Percentiles rank a stretch among this genome's conserved stretches.
phyloP scores from a whole-genome alignment of 495 filamentous ascomycete species.

The Talaromyces nanjingensis region DNA sequence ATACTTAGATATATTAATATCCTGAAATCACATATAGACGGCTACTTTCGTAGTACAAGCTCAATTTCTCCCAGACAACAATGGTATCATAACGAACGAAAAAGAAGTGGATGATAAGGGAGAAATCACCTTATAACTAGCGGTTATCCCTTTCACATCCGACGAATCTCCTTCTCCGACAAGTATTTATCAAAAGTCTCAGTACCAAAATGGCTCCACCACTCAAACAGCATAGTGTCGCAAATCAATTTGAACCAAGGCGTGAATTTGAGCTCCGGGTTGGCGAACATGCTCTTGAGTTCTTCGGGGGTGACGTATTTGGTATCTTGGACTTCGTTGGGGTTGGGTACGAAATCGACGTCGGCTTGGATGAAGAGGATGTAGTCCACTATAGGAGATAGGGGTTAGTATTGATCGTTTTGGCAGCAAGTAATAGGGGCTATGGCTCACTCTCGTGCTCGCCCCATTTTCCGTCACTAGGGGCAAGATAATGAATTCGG shows the following conservation, averaged over 20 bases:
- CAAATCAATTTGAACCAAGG: constrained; percentile 99
- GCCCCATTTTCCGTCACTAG: constrained; percentile 96
- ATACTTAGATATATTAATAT: not conserved
- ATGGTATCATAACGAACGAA: constrained; percentile 7
- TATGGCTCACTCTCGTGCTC: constrained; percentile 89
- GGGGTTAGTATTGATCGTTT: not conserved
- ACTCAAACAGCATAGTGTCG: constrained; percentile 94
- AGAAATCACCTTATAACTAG: not conserved
- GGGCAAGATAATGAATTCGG: constrained; percentile 94
- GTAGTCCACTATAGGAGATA: constrained; percentile 70
- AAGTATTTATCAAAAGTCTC: constrained; percentile 73
- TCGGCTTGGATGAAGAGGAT: constrained; percentile 97
- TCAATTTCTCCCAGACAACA: not conserved
- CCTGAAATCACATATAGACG: not conserved
- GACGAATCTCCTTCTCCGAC: constrained; percentile 77
- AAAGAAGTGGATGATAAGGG: not conserved
- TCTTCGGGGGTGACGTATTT: constrained; percentile 77
- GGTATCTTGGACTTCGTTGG: constrained; percentile 81
- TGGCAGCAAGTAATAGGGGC: too few relatives aligned
- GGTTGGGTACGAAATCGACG: constrained; percentile 71
- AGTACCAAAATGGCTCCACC: constrained; percentile 85
- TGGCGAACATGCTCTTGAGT: constrained; percentile 77
- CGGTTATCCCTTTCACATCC: constrained; percentile 55
- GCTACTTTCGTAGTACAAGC: not conserved
- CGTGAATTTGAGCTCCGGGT: constrained; percentile 76